phyloP scores from a whole-genome alignment of 345 rosid genomes.

The Melaleuca quinquenervia region DNA sequence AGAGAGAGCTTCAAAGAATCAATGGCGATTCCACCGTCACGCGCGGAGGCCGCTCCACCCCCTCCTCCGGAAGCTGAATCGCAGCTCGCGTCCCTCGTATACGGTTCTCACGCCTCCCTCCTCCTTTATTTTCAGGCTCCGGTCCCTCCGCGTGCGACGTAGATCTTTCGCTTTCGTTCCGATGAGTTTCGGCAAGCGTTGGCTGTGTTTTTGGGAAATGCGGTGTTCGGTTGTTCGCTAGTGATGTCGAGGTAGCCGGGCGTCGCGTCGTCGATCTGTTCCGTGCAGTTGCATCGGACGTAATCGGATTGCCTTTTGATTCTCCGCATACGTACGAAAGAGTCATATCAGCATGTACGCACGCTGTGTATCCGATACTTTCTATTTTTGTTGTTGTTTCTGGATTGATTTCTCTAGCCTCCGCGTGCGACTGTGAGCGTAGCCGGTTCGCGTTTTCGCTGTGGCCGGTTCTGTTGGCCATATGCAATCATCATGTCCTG shows the following conservation, averaged over 20 bases:
- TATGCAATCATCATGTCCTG: background rate
- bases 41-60: constrained; percentile 11
- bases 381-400: no score
- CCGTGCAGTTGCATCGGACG: background rate
- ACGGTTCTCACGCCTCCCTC: constrained; percentile 27
- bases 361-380: background rate
- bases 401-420: no score
- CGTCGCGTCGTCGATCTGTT: no score
- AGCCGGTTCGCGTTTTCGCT: background rate
- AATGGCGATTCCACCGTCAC: constrained; percentile 48
- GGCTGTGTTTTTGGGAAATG: background rate
- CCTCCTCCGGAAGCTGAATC: constrained; percentile 42
- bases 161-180: background rate
- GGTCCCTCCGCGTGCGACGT: background rate
- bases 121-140: background rate
- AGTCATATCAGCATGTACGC: background rate
- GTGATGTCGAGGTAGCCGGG: background rate
- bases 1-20: background rate
- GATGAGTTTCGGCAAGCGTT: background rate
- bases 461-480: background rate
- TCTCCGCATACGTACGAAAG: background rate
- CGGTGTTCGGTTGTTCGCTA: background rate
- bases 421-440: no score
- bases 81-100: constrained; percentile 51
- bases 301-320: background rate